A percentile compares a stretch with the other conserved stretches of the same genome.
Conservation (phyloP, 495 filamentous ascomycete genomes). For the Talaromyces ruber region DNA sequence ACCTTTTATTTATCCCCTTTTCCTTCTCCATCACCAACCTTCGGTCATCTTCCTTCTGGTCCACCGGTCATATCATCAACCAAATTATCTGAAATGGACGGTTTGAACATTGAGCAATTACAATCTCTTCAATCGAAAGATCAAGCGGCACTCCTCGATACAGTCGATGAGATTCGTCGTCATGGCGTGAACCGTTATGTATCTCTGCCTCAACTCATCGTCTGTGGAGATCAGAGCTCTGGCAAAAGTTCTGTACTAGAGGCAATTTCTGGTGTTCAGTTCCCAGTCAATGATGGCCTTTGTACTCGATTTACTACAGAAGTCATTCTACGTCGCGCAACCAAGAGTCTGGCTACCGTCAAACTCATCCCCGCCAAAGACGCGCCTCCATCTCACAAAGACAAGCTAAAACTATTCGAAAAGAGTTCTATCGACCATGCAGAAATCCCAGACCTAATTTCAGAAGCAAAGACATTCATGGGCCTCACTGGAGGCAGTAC, state of each 20-base stretch:
- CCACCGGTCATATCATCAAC: neutral
- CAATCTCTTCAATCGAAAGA: conserved; percentile 7
- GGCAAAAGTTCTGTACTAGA: conserved; percentile 43
- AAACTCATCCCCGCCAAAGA: conserved; percentile 3
- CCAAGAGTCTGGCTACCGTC: conserved; percentile 14
- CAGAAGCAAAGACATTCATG: conserved; percentile 7
- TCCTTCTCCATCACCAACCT: neutral
- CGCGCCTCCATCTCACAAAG: neutral
- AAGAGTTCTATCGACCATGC: conserved; percentile 4
- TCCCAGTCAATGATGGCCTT: conserved; percentile 26
- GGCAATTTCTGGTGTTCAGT: conserved; percentile 28
- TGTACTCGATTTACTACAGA: conserved; percentile 30
- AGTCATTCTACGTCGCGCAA: conserved; percentile 35
- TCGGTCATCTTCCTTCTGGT: neutral
- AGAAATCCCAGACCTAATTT: conserved; percentile 6
- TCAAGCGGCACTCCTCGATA: conserved; percentile 24
- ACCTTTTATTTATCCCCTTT: neutral
- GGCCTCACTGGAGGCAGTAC: conserved; percentile 8
- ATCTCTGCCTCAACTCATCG: conserved; percentile 56
- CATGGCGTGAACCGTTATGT: conserved; percentile 48
- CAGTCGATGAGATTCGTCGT: conserved; percentile 43
- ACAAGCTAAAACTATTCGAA: conserved; percentile 1
- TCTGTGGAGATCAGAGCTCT: conserved; percentile 49
- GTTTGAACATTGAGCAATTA: neutral
- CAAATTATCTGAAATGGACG: conserved; percentile 2